These are phyloP conservation scores for Pelargonium myrrhifolium DNA, from an alignment of 441 rosid species.

Conservation along the genomic window DNA sequence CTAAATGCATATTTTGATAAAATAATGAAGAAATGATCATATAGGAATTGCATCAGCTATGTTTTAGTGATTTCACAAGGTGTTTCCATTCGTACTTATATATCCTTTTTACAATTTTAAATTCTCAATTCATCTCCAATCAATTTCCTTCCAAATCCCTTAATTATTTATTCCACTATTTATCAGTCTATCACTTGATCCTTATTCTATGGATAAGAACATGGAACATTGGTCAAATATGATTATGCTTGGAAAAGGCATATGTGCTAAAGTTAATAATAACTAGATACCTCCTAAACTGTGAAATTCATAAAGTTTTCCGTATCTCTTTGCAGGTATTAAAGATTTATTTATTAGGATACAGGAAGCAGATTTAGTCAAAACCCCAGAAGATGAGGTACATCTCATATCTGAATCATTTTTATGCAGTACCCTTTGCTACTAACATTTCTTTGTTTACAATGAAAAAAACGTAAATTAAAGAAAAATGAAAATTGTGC, in stretches of 20 bases:
- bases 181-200: neutral
- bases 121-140: neutral
- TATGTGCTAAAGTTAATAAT: neutral
- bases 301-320: conserved; percentile 10
- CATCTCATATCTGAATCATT: conserved; percentile 8
- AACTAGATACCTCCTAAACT: neutral
- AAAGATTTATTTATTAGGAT: conserved; percentile 51
- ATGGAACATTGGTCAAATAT: conserved; percentile 7
- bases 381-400: conserved; percentile 83
- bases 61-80: neutral
- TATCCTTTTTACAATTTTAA: too few relatives aligned
- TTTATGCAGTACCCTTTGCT: conserved; percentile 2
- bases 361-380: conserved; percentile 49
- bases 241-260: neutral
- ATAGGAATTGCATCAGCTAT: neutral
- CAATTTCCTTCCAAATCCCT: neutral
- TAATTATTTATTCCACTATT: neutral
- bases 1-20: neutral
- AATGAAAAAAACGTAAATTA: neutral
- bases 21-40: neutral
- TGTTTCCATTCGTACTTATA: neutral
- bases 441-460: neutral
- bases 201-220: neutral
- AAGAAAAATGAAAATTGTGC: neutral
- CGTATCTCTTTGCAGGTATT: conserved; percentile 47